Conservation (phyloP, 2,329 filamentous ascomycete genomes). For the Diplodia intermedia region DNA sequence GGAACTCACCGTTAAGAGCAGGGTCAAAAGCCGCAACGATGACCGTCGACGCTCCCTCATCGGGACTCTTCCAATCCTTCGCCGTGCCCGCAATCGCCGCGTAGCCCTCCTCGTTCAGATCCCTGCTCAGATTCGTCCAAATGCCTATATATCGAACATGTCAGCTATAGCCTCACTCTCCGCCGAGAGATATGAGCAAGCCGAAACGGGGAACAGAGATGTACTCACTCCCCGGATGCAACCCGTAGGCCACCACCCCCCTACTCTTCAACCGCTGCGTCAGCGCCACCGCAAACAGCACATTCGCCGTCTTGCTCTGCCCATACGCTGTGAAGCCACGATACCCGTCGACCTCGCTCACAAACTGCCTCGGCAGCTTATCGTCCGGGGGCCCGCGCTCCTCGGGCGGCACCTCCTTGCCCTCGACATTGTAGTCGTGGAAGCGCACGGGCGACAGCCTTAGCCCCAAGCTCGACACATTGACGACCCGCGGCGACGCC, state of each 20-base stretch:
- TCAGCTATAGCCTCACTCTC: not conserved
- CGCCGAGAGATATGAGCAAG: not conserved
- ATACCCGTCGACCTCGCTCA: slow-evolving; percentile 31
- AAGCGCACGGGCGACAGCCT: slow-evolving; percentile 34
- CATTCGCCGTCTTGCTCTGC: slow-evolving; percentile 40
- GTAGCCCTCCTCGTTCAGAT: slow-evolving; percentile 9
- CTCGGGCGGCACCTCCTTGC: slow-evolving; percentile 10
- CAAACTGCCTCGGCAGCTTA: not conserved
- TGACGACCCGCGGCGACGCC: slow-evolving; percentile 40
- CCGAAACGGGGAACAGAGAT: not conserved
- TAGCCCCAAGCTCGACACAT: slow-evolving; percentile 39
- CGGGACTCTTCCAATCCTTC: slow-evolving; percentile 37
- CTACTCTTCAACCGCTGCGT: slow-evolving; percentile 38
- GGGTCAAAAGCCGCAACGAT: slow-evolving; percentile 44
- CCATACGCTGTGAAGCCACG: slow-evolving; percentile 35
- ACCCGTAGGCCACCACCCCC: slow-evolving; percentile 40
- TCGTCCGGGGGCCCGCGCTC: slow-evolving; percentile 15
- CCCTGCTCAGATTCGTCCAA: slow-evolving; percentile 25
- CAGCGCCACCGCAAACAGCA: slow-evolving; percentile 40
- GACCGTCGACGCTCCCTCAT: slow-evolving; percentile 44
- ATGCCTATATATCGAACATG: slow-evolving; percentile 8
- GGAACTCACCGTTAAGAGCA: slow-evolving; percentile 35
- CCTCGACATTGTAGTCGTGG: slow-evolving; percentile 37
- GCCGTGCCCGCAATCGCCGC: slow-evolving; percentile 13
- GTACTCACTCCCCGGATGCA: slow-evolving; percentile 41